Evolutionary conservation across 345 rosid genomes (phyloP).

Genomic region (Euphorbia peplus): DNA sequence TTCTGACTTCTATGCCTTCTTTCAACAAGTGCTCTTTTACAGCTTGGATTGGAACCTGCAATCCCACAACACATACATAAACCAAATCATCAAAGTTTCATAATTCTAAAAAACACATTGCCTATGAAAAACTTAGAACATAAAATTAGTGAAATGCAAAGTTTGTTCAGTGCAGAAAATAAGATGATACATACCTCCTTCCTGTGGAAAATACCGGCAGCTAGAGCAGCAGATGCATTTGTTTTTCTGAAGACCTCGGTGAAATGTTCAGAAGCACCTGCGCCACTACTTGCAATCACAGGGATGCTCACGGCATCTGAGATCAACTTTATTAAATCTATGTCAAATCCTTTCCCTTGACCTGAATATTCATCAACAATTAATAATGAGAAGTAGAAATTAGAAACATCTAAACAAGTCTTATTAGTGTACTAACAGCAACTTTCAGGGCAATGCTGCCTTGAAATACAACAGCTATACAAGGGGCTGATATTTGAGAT

Average conservation of each 20-base stretch:
- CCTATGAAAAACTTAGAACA: too few species aligned
- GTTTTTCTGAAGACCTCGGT: slow-evolving; percentile 72
- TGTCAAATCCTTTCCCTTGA: slow-evolving; percentile 92
- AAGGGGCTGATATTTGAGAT: background rate
- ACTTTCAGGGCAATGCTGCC: background rate
- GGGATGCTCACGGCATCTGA: slow-evolving; percentile 93
- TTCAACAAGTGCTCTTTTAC: slow-evolving; percentile 76
- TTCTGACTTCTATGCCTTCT: slow-evolving; percentile 70
- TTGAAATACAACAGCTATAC: background rate
- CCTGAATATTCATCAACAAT: slow-evolving; percentile 45
- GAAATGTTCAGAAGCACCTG: slow-evolving; percentile 77
- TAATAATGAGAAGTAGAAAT: background rate
- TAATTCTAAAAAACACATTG: too few species aligned
- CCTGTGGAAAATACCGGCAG: slow-evolving; percentile 97
- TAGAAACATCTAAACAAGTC: background rate
- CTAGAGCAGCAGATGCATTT: slow-evolving; percentile 93
- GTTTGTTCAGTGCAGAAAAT: too few species aligned
- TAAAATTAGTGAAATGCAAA: background rate
- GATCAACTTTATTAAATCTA: slow-evolving; percentile 70
- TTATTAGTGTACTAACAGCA: background rate
- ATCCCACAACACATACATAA: slow-evolving; percentile 5
- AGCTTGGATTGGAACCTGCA: slow-evolving; percentile 73
- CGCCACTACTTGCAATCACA: slow-evolving; percentile 97
- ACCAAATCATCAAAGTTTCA: background rate
- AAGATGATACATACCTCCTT: too few species aligned